Evolutionary conservation across 148 eudicot genomes (phyloP).

Genomic region (Vaccinium vitisidaea): DNA sequence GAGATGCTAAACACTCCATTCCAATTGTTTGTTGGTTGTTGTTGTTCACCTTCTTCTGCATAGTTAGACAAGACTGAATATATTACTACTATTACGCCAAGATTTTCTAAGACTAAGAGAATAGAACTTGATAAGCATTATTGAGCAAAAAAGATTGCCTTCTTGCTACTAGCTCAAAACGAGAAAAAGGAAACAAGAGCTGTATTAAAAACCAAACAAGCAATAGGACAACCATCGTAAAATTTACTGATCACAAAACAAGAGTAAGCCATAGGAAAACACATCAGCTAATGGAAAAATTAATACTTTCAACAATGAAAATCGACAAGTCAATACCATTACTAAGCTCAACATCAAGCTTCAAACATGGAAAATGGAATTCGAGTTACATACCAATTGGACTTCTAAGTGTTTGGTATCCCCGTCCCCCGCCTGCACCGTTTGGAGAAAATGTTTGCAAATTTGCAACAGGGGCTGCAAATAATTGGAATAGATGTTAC

Average conservation of each 20-base stretch:
- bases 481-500: slow-evolving; percentile 10
- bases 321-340: background rate
- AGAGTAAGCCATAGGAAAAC: slow-evolving; percentile 6
- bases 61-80: slow-evolving; percentile 13
- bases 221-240: background rate
- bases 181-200: background rate
- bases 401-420: slow-evolving; percentile 56
- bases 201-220: slow-evolving; percentile 5
- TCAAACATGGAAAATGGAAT: background rate
- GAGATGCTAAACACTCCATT: slow-evolving; percentile 74
- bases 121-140: background rate
- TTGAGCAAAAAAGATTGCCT: background rate
- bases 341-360: background rate
- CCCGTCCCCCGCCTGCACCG: slow-evolving; percentile 46
- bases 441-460: slow-evolving; percentile 72
- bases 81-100: slow-evolving; percentile 1
- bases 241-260: background rate
- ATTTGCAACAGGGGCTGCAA: slow-evolving; percentile 73
- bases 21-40: slow-evolving; percentile 68
- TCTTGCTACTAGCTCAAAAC: background rate
- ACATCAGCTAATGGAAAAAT: background rate
- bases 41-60: slow-evolving; percentile 74
- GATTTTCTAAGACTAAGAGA: background rate
- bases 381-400: slow-evolving; percentile 52
- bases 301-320: background rate